phyloP scores from a whole-genome alignment of 2,329 filamentous ascomycete species.

The Xylariaceae sp. region DNA sequence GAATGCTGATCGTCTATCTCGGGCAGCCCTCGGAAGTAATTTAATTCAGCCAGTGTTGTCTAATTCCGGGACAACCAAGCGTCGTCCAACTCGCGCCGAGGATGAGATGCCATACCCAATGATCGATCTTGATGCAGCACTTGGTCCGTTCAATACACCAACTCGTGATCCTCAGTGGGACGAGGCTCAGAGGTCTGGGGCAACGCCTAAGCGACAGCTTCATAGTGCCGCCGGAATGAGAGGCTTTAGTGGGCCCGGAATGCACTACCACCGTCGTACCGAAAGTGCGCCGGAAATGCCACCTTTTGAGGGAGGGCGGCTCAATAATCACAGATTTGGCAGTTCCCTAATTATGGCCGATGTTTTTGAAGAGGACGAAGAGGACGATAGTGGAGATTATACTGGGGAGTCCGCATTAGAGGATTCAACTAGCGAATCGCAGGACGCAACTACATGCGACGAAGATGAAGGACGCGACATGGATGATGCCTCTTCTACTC shows the following conservation, averaged over 20 bases:
- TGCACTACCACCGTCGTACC: constrained; percentile 71
- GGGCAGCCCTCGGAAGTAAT: constrained; percentile 38
- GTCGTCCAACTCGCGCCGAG: constrained; percentile 35
- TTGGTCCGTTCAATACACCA: constrained; percentile 87
- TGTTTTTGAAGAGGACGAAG: constrained; percentile 81
- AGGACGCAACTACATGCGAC: constrained; percentile 23
- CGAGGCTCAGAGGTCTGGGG: constrained; percentile 55
- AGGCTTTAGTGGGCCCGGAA: constrained; percentile 61
- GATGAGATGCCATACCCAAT: constrained; percentile 70
- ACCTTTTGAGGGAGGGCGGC: constrained; percentile 59
- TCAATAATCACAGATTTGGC: constrained; percentile 56
- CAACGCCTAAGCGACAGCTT: constrained; percentile 58
- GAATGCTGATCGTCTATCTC: constrained; percentile 27
- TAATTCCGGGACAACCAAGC: constrained; percentile 36
- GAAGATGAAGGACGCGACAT: constrained; percentile 20
- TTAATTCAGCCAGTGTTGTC: constrained; percentile 29
- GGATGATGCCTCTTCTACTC: constrained; percentile 28
- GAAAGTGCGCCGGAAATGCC: constrained; percentile 76
- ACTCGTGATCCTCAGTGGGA: constrained; percentile 60
- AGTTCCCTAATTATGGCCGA: constrained; percentile 74
- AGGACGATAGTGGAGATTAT: constrained; percentile 50
- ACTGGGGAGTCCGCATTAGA: constrained; percentile 26
- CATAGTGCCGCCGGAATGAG: constrained; percentile 71
- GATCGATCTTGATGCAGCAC: constrained; percentile 89
- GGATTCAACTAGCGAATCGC: constrained; percentile 25